Evolutionary conservation across 192 early-diverging fungal species (phyloP).

Genomic region (Linnemannia exigua): DNA sequence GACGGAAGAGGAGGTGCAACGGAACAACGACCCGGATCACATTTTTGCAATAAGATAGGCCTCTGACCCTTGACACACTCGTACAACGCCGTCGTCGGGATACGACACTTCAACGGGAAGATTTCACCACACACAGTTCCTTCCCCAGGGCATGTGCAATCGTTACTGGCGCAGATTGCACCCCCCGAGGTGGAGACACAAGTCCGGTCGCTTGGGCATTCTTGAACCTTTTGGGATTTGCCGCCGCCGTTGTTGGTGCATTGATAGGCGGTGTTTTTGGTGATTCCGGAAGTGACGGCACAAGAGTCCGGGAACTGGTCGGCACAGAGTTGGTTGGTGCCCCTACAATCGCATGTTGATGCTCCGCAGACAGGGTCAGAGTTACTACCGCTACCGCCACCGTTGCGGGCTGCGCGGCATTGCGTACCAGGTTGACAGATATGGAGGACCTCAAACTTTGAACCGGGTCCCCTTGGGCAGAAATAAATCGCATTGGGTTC

Average conservation of each 20-base stretch:
- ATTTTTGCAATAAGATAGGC: neutral
- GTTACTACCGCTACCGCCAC: neutral
- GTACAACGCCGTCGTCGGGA: neutral
- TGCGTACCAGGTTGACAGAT: neutral
- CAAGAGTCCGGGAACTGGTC: neutral
- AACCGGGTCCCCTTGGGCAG: neutral
- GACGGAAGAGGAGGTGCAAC: neutral
- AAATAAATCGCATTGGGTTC: constrained; percentile 1
- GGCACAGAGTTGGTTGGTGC: neutral
- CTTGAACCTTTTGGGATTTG: too few relatives aligned
- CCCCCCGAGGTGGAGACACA: neutral
- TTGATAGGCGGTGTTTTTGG: neutral
- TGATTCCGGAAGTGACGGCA: neutral
- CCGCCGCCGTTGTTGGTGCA: neutral
- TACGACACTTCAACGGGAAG: neutral
- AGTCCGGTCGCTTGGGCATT: neutral
- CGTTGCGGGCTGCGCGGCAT: neutral
- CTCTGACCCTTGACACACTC: neutral
- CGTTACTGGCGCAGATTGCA: neutral
- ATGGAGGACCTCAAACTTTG: neutral
- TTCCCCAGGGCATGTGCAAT: neutral
- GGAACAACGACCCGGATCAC: neutral
- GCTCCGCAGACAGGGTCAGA: constrained; percentile 2
- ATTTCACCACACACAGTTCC: constrained; percentile 3
- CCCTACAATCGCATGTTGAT: constrained; percentile 6